Conservation (phyloP, 2,329 filamentous ascomycete species). For the Monilinia aucupariae region DNA sequence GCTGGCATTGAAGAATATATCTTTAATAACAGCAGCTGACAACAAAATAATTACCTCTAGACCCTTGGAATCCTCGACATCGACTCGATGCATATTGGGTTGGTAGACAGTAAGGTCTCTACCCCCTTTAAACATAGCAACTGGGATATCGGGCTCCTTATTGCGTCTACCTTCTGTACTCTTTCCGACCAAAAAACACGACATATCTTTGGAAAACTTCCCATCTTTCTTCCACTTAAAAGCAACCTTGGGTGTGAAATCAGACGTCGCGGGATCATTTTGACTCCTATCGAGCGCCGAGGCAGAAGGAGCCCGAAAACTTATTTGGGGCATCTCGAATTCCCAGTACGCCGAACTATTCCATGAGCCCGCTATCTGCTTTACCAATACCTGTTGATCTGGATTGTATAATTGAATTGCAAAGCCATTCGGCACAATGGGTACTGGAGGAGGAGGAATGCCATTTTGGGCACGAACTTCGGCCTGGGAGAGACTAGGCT, state of each 20-base stretch:
- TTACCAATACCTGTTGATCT: constrained; percentile 72
- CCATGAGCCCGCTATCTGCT: constrained; percentile 69
- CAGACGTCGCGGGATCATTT: constrained; percentile 49
- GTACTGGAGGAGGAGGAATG: constrained; percentile 58
- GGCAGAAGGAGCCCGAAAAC: constrained; percentile 73
- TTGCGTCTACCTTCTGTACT: constrained; percentile 68
- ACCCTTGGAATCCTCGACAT: constrained; percentile 91
- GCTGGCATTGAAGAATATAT: constrained; percentile 59
- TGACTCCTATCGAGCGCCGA: constrained; percentile 73
- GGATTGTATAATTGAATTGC: constrained; percentile 90
- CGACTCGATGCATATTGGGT: constrained; percentile 82
- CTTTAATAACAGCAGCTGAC: constrained; percentile 58
- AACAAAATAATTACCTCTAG: constrained; percentile 74
- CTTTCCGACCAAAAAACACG: constrained; percentile 79
- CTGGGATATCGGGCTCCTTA: constrained; percentile 90
- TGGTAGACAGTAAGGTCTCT: constrained; percentile 81
- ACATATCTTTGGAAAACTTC: constrained; percentile 79
- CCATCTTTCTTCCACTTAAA: constrained; percentile 90
- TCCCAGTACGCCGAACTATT: constrained; percentile 78
- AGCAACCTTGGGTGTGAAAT: constrained; percentile 65
- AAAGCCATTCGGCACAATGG: constrained; percentile 72
- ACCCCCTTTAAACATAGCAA: constrained; percentile 76
- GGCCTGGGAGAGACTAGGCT: constrained; percentile 74
- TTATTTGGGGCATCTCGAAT: constrained; percentile 83
- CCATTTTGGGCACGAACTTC: constrained; percentile 69